Evolutionary conservation across 345 rosid genomes (phyloP), one percentile per base, ranked within the genome.

Genomic region (Linum lewisii): DNA sequence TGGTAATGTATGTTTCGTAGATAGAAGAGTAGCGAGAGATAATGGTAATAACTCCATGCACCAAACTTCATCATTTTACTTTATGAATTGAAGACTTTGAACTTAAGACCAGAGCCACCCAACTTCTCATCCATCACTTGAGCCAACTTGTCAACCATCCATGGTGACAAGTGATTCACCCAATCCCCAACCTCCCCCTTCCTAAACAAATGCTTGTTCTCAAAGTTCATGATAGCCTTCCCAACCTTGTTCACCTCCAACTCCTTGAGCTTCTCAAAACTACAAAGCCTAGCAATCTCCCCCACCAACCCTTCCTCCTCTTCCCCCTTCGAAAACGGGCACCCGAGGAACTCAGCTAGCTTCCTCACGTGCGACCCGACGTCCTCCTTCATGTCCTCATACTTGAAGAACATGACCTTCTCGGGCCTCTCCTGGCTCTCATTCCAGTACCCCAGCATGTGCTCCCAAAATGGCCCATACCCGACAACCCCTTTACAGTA

Each of bases 391-490:
- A 83, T 42, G 21, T 78, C 82, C 45, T 83, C 85, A 24, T 83
- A 78, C 9, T 37, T 32, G 36, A 80, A 34, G 65, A 80, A 76
- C 58, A 83, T 54, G 21, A 83, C 73, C 51, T 62, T 74, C 13
- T 76, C 65, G 1, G 83, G 83, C n/a, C 60, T 68, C 60, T 65
- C 68, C 64, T 63, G 25, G 69, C 85, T 80, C 51, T 70, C 73
- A 9, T 59, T 72, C 77, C 78, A 80, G 54, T 76, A 80, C 49
- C 88, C 83, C 63, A 78, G 58, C 77, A 76, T 71, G 34, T 83
- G 83, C 20, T 80, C 77, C 79, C 76, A 76, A 51, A 80, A 83
- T 0, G 83, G 85, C 0, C 85, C 88, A 49, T 63, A 78, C 25
- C 69, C 79, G 22, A 70, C 52, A 36, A 75, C 66, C 5, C 87